Base-by-base conservation (phyloP, 2,329 filamentous ascomycete species). In the Periconia digitata region DNA sequence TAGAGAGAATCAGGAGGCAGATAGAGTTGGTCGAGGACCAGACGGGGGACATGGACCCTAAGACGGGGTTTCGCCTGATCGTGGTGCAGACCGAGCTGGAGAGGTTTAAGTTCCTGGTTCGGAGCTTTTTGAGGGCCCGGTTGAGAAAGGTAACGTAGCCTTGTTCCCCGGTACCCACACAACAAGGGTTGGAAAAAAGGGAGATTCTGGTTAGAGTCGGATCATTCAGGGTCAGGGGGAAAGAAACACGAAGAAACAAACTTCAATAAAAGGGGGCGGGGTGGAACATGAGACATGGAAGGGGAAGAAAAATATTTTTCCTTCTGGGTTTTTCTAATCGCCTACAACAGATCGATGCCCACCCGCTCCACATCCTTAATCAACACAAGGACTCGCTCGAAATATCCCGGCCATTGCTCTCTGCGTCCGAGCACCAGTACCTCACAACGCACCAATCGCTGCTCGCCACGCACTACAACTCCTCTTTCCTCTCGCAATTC, bases 61-160 rank as follows among this genome's bases (percentile, higher is more conserved):
- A 89, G 71, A 86, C 89, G 55, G 97, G 96, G 70, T 96, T 99
- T 70, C 85, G 85, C 52, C 85, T 97, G 64, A 96, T 96, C 41
- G 87, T 99, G 53, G 85, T 96, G 46, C 94, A 99, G 76, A 97
- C 95, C 6, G 94, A 99, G 74, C 82, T 99, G 46, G 92, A 96
- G 70, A 81, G 94, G 39, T 95, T 89, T 74, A 96, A 96, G 74
- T 99, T 91, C 66, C 79, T 99, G 18, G 82, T 97, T 16, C 82
- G 94, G 51, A 87, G 88, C 56, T 87, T 92, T 56, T 73, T 99
- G 47, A 82, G 95, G 44, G 85, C 89, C 8, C 81, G 94, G n/a
- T 85, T 97, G 48, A 84, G 89, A 45, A 97, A 99, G 81, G 89
- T 90, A 67, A 5, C 43, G 50, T 8, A n/a, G 21, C 18, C 35